These are phyloP conservation scores for Aspergillus avenaceus DNA, from an alignment of 495 filamentous ascomycete genomes.

Conservation along the genomic window DNA sequence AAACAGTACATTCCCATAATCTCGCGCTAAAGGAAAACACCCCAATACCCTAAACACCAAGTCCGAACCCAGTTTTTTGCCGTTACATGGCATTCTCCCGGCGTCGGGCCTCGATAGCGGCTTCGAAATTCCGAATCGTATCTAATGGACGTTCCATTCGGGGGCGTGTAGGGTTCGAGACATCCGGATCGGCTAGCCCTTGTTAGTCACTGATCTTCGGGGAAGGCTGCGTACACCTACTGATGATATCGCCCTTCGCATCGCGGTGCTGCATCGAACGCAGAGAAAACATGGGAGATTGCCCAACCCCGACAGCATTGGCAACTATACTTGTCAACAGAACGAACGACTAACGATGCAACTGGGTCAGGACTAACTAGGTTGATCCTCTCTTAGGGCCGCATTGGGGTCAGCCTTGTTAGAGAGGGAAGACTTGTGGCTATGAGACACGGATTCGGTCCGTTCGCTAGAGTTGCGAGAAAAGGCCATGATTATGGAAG, in stretches of 20 bases:
- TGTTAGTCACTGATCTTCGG: conserved; percentile 29
- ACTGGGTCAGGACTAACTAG: conserved; percentile 56
- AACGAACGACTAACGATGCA: neutral
- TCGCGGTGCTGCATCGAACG: conserved; percentile 76
- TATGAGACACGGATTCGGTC: conserved; percentile 23
- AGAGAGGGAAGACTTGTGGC: conserved; percentile 55
- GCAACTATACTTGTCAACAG: conserved; percentile 8
- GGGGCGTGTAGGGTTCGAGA: conserved; percentile 65
- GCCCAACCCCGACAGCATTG: neutral
- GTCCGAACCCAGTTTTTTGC: neutral
- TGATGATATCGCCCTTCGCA: conserved; percentile 73
- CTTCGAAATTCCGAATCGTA: conserved; percentile 88
- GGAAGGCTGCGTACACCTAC: conserved; percentile 42
- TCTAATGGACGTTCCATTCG: conserved; percentile 88
- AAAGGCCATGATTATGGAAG: conserved; percentile 18
- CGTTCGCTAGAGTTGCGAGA: conserved; percentile 25
- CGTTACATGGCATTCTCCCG: conserved; percentile 17
- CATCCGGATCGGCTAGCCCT: conserved; percentile 35
- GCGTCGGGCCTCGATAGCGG: conserved; percentile 66
- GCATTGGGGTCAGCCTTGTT: conserved; percentile 83
- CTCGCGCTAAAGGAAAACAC: neutral
- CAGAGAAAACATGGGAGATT: conserved; percentile 51
- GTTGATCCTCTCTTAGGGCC: conserved; percentile 80
- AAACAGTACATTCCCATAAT: neutral
- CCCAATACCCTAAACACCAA: neutral